Base-by-base conservation (phyloP, 1,139 yeast genomes). In the Hemisphaericaspora xylanilytica region DNA sequence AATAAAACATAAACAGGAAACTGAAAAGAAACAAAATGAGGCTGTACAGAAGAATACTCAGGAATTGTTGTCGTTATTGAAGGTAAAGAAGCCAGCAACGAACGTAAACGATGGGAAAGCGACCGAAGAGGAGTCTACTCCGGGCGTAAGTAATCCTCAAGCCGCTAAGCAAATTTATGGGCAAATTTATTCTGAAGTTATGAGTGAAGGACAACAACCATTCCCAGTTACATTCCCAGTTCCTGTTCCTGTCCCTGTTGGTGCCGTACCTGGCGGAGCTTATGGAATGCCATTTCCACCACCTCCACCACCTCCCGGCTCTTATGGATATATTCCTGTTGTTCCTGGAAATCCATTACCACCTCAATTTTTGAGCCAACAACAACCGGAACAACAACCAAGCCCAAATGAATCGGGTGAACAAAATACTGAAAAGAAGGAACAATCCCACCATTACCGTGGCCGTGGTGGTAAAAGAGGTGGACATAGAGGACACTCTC, bases 131-230 rank as follows among this genome's bases (percentile, higher is more conserved):
- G 43, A 46, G 22, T 57, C 53, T 4, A 55, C 51, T 8, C 50
- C 49, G 24, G 58, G 35, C 14, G 33, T 53, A 6, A 58, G 56
- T 40, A 55, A 59, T 28, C 62, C 70, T 31, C 59, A 67, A 42
- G 77, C 76, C 7, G 69, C 73, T 36, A 71, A 71, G 46, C 73
- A 66, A 45, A 68, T 73, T 36, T 66, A 78, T 39, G 77, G 77
- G 1, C 77, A 75, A 38, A 71, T 75, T 33, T 69, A 67, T 52
- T 61, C 66, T 43, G 58, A 64, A 42, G 70, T 66, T 29, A 67
- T 70, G 75, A 58, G 59, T 46, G 74, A 67, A 44, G 73, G 70
- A 3, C 28, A 34, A 21, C 28, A 12, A 16, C 36, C 12, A 14
- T 30, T 11, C 13, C 31, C 33, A 34, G 27, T 25, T 29, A 13